These are phyloP conservation scores for Gomphus sp. DNA, from an alignment of 1,284 basidiomycete genomes.

Conservation along the genomic window DNA sequence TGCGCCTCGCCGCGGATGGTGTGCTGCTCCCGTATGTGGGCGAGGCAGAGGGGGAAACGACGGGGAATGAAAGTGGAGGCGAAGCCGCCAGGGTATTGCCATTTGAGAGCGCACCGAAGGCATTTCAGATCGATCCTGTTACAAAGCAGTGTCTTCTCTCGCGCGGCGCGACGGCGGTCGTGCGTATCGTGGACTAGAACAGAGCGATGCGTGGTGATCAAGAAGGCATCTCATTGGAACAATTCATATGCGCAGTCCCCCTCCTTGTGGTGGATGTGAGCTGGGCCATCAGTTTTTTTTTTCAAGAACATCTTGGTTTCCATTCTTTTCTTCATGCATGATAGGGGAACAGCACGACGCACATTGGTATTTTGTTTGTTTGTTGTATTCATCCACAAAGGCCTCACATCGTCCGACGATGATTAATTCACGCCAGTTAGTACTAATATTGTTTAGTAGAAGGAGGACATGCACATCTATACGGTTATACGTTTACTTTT, in stretches of 20 bases:
- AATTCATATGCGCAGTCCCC: background rate
- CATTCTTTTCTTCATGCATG: background rate
- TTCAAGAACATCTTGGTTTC: background rate
- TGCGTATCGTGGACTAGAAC: background rate
- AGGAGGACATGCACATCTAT: background rate
- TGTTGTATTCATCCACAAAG: background rate
- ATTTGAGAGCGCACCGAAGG: conserved; percentile 2
- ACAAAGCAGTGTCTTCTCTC: background rate
- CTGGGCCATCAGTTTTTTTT: background rate
- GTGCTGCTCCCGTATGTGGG: background rate
- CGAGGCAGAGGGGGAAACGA: background rate
- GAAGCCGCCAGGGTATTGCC: background rate
- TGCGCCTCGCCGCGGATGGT: conserved; percentile 36
- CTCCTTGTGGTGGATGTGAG: background rate
- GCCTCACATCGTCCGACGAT: background rate
- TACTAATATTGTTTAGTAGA: background rate
- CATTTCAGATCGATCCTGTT: background rate
- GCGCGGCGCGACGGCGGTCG: background rate
- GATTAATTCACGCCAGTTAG: background rate
- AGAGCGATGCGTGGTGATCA: background rate
- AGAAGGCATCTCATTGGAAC: background rate
- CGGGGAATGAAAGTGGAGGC: background rate
- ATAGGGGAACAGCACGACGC: background rate
- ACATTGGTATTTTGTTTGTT: background rate
- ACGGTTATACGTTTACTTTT: background rate